Conservation (phyloP, 2,329 filamentous ascomycete species). For the Xylaria sp. region DNA sequence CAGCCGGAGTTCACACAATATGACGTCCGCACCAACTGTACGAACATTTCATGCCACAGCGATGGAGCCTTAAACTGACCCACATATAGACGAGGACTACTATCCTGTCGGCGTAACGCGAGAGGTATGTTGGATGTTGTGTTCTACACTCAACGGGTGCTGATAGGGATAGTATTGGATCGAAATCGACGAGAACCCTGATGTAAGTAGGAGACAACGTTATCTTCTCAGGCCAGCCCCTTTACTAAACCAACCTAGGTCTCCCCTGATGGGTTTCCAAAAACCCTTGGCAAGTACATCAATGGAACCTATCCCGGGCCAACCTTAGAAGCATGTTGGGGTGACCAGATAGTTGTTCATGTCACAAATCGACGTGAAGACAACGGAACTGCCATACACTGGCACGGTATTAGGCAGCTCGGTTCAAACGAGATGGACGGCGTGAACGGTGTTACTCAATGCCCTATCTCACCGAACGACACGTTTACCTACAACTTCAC, state of each 20-base stretch:
- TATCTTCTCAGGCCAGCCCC: neutral
- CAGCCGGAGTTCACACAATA: conserved; percentile 19
- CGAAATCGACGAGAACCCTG: conserved; percentile 12
- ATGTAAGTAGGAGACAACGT: conserved; percentile 4
- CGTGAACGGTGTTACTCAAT: conserved; percentile 47
- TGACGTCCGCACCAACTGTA: conserved; percentile 23
- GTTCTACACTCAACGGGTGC: neutral
- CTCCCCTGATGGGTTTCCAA: conserved; percentile 18
- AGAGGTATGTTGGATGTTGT: conserved; percentile 7
- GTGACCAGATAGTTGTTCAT: conserved; percentile 33
- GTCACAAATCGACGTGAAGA: conserved; percentile 29
- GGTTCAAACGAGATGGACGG: conserved; percentile 39
- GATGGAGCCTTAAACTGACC: neutral
- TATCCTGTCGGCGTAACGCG: conserved; percentile 8
- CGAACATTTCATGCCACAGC: neutral
- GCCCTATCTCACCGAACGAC: conserved; percentile 54
- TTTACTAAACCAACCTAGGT: conserved; percentile 5
- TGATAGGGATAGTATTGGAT: conserved; percentile 17
- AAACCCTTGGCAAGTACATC: conserved; percentile 23
- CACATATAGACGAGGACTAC: conserved; percentile 8
- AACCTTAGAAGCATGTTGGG: conserved; percentile 35
- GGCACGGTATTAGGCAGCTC: conserved; percentile 40
- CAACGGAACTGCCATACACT: conserved; percentile 40
- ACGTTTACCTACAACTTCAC: conserved; percentile 40
- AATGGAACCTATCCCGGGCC: conserved; percentile 34